These are phyloP conservation scores for Canavalia ensiformis DNA, from an alignment of 306 rosid species.

Conservation along the genomic window DNA sequence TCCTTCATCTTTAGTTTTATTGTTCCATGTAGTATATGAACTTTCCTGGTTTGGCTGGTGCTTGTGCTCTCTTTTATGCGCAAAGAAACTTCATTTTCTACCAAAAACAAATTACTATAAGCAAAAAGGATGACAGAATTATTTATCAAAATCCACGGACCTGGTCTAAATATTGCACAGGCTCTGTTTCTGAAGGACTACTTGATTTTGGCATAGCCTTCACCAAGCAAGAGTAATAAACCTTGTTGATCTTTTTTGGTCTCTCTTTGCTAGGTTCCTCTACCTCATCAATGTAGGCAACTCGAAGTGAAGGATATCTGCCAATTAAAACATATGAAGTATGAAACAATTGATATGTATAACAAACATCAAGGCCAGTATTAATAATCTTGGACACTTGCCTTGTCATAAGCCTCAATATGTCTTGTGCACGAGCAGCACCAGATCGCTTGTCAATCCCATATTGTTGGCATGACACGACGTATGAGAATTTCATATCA, in stretches of 20 bases:
- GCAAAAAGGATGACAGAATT: not conserved
- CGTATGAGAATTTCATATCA: conserved; percentile 96
- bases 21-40: not conserved
- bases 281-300: conserved; percentile 94
- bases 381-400: conserved; percentile 47
- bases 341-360: conserved; percentile 10
- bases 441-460: conserved; percentile 96
- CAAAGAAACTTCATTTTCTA: not conserved
- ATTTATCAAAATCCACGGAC: conserved; percentile 53
- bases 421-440: conserved; percentile 87
- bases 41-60: conserved; percentile 9
- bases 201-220: conserved; percentile 95
- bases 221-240: conserved; percentile 87
- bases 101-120: conserved; percentile 11
- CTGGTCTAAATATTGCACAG: conserved; percentile 90
- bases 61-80: conserved; percentile 24
- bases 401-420: conserved; percentile 90
- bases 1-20: conserved; percentile 18
- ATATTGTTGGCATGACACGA: conserved; percentile 94
- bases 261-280: conserved; percentile 92
- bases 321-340: conserved; percentile 43
- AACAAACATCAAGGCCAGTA: not conserved
- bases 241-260: conserved; percentile 79
- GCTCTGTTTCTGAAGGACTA: conserved; percentile 68
- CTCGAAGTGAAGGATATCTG: conserved; percentile 96